Evolutionary conservation across 352 stramenopile species (phyloP).

Genomic region (Globisporangium iwayamae): DNA sequence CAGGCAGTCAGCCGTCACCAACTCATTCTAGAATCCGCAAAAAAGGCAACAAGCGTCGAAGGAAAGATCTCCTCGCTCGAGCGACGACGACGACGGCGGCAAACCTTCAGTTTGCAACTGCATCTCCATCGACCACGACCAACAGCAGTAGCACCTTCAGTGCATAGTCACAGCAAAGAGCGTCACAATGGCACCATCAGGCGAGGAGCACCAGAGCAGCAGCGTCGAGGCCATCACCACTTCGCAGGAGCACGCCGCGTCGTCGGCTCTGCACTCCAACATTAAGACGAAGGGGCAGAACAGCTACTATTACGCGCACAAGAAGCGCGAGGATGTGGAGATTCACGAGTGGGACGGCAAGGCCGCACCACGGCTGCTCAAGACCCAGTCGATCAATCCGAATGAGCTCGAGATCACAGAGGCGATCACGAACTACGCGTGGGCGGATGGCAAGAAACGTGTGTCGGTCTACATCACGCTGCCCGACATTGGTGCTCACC

Average conservation of each 20-base stretch:
- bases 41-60: conserved; percentile 4
- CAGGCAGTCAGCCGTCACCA: not conserved
- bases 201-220: conserved; percentile 3
- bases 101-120: not conserved
- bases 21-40: not conserved
- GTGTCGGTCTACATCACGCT: conserved; percentile 79
- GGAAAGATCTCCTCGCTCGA: not conserved
- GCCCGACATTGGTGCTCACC: conserved; percentile 50
- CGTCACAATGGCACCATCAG: conserved; percentile 5
- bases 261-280: conserved; percentile 74
- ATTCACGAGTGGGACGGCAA: conserved; percentile 84
- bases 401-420: conserved; percentile 38
- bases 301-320: conserved; percentile 88
- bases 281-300: conserved; percentile 82
- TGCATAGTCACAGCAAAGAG: not conserved
- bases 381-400: conserved; percentile 33
- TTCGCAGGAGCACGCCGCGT: conserved; percentile 1
- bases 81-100: not conserved
- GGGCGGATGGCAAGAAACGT: conserved; percentile 75
- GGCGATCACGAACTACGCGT: conserved; percentile 76
- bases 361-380: conserved; percentile 68
- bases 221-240: not conserved
- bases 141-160: not conserved
- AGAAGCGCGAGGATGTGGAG: conserved; percentile 74
- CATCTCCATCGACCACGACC: not conserved